These are phyloP conservation scores for Coemansia sp. DNA, from an alignment of 192 early-diverging fungal species.

Conservation along the genomic window DNA sequence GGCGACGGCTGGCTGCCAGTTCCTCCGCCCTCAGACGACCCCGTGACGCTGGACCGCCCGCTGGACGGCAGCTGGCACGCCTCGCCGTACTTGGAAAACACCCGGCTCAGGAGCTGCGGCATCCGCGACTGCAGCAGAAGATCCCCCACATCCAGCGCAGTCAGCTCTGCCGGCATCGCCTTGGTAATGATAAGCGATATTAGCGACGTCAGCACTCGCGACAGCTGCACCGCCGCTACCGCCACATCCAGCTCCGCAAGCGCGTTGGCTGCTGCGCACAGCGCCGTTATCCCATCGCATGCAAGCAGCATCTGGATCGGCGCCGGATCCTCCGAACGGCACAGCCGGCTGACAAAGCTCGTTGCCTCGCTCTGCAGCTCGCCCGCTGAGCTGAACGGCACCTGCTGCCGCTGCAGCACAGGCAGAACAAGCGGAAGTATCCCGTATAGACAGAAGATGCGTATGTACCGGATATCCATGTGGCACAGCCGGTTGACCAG, in stretches of 20 bases:
- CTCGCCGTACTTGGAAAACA: conserved; percentile 47
- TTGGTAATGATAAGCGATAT: conserved; percentile 39
- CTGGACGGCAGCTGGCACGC: conserved; percentile 43
- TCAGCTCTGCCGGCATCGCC: conserved; percentile 36
- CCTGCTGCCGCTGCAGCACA: conserved; percentile 16
- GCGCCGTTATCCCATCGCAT: conserved; percentile 40
- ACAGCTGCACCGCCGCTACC: conserved; percentile 27
- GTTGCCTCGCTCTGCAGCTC: conserved; percentile 43
- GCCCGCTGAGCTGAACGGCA: conserved; percentile 1
- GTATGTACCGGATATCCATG: conserved; percentile 38
- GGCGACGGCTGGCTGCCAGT: conserved; percentile 22
- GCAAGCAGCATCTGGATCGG: conserved; percentile 51
- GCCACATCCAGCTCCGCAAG: conserved; percentile 42
- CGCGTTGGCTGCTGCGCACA: conserved; percentile 25
- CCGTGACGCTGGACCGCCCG: conserved; percentile 28
- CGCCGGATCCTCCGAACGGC: conserved; percentile 35
- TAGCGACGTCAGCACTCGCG: conserved; percentile 40
- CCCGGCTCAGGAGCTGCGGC: conserved; percentile 14
- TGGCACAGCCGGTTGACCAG: conserved; percentile 48
- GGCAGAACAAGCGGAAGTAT: conserved; percentile 41
- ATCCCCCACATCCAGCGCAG: conserved; percentile 35
- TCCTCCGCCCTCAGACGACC: conserved; percentile 24
- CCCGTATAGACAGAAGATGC: conserved; percentile 48
- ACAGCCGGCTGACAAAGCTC: conserved; percentile 39
- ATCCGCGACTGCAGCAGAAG: conserved; percentile 37